phyloP scores from a whole-genome alignment of 192 early-diverging fungal species.

The Kappamyces sp. region DNA sequence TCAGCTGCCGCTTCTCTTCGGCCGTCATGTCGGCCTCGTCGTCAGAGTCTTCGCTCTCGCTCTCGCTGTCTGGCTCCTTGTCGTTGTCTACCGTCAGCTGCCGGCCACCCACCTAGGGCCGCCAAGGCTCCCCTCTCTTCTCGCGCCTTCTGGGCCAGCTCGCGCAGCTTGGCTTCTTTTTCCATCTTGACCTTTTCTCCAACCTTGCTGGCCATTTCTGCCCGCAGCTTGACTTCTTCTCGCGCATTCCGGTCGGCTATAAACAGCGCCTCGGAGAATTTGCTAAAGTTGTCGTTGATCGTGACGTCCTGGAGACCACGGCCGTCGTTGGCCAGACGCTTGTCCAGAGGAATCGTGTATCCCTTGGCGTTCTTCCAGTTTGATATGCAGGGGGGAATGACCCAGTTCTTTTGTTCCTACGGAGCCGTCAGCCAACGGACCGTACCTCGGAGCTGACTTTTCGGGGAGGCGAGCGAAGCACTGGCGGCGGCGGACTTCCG shows the following conservation, averaged over 20 bases:
- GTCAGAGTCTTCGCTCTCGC: conserved; percentile 31
- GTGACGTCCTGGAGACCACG: conserved; percentile 85
- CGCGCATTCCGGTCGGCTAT: conserved; percentile 90
- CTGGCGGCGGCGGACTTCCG: conserved; percentile 91
- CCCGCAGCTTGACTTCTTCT: conserved; percentile 87
- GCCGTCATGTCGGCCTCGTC: conserved; percentile 37
- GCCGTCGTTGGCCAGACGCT: conserved; percentile 94
- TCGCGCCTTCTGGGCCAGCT: conserved; percentile 87
- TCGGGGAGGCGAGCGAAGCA: conserved; percentile 95
- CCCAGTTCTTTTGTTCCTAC: conserved; percentile 88
- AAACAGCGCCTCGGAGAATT: conserved; percentile 86
- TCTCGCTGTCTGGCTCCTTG: conserved; percentile 15
- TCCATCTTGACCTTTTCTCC: conserved; percentile 90
- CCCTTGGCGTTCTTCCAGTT: conserved; percentile 99
- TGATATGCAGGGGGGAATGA: conserved; percentile 96
- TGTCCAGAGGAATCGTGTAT: conserved; percentile 97
- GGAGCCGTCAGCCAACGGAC: too few species aligned
- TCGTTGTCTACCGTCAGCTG: conserved; percentile 15
- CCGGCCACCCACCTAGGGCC: conserved; percentile 14
- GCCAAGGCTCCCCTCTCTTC: conserved; percentile 71
- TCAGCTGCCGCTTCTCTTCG: conserved; percentile 55
- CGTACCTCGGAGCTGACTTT: conserved; percentile 77
- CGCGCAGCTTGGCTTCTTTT: conserved; percentile 83
- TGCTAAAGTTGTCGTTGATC: conserved; percentile 96
- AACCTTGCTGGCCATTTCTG: conserved; percentile 83